Base-by-base conservation (phyloP, 805 yeast species). In the Candida ficus region DNA sequence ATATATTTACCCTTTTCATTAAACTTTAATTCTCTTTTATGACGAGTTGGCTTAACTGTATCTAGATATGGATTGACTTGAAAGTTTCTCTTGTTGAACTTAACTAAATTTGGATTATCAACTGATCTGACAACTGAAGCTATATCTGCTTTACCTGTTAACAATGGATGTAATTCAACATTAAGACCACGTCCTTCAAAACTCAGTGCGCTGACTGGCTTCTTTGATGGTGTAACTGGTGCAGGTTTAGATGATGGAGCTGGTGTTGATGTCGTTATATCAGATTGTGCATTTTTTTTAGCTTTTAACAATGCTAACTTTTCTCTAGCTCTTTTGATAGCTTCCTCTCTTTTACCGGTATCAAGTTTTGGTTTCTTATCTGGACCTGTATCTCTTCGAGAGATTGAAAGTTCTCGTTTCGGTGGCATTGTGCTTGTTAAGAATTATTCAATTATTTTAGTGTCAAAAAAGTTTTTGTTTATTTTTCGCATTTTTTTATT, bases 1-100 rank as follows among this genome's bases (percentile, higher is more conserved):
- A 81, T 69, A 51, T 68, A 81, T 53, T 78, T 84, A 2, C 95
- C 96, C 30, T 70, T 68, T 26, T 68, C 73, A 51, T 75, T 78
- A 51, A 87, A 76, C 13, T 57, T 58, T 31, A 82, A 60, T 3
- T 67, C 71, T 38, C 75, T 56, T 14, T 55, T 54, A 14, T 50
- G 52, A 23, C 65, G 38, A n/a, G 53, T 43, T 1, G 38, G 30
- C 22, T 43, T 33, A 13, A 33, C 19, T 11, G 39, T 39, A 13
- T 31, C 38, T 17, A 58, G 56, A 43, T 67, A 68, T 11, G 73
- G 72, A 41, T 69, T 68, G 28, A 57, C 48, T 9, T 35, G 29
- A 41, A 41, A 47, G 14, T 63, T 56, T 46, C 58, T 46, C 34
- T 52, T 49, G 33, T 43, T 42, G 17, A 42, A 37, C 30, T 47